phyloP scores from a whole-genome alignment of 495 filamentous ascomycete species.

The Neurospora sp. region DNA sequence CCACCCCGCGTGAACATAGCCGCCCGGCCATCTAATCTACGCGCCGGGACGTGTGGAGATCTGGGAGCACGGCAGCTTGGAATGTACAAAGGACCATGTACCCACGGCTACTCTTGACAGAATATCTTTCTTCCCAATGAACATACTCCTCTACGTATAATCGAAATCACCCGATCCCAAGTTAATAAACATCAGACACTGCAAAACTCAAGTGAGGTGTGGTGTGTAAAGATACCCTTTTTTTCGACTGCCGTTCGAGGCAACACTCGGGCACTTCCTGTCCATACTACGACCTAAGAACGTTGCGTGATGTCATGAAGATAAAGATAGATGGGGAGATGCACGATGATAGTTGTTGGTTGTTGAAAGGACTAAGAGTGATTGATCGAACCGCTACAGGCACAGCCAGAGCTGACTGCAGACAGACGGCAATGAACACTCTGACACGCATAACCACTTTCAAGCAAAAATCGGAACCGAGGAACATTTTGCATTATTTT shows the following conservation, averaged over 20 bases:
- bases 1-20: not conserved
- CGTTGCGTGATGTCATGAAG: not conserved
- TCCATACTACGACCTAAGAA: not conserved
- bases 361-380: not conserved
- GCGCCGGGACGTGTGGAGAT: not conserved
- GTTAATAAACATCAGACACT: not conserved
- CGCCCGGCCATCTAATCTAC: not conserved
- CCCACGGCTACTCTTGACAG: not conserved
- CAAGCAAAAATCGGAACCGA: not conserved
- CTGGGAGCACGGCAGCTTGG: not conserved
- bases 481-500: not conserved
- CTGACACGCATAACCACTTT: not conserved
- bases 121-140: not conserved
- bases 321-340: not conserved
- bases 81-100: not conserved
- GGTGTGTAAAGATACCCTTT: not conserved
- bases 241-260: not conserved
- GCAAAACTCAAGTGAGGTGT: not conserved
- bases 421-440: not conserved
- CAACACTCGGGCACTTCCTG: not conserved
- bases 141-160: too few relatives aligned
- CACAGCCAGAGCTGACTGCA: not conserved
- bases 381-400: not conserved
- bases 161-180: not conserved
- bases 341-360: not conserved